Conservation (phyloP, 2,329 filamentous ascomycete species). For the Sclerotinia subarctica region DNA sequence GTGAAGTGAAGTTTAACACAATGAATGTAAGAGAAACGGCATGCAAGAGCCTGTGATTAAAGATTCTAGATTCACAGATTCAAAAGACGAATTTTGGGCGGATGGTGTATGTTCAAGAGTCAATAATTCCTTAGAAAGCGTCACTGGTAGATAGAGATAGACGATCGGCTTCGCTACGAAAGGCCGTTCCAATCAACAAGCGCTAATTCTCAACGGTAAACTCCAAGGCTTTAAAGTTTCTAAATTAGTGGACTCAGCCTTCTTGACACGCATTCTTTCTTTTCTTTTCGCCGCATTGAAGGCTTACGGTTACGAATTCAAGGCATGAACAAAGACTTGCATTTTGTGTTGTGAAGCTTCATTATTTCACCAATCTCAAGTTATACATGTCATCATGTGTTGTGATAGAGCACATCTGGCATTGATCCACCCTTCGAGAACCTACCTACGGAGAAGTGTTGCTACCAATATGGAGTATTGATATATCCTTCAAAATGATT, state of each 20-base stretch:
- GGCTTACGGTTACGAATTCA: background rate
- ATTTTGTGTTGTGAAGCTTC: background rate
- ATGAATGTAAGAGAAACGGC: background rate
- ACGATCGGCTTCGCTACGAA: conserved; percentile 15
- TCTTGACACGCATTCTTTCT: conserved; percentile 7
- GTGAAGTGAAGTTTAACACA: background rate
- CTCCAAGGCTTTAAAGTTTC: background rate
- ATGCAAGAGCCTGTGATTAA: conserved; percentile 10
- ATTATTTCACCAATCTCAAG: background rate
- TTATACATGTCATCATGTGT: conserved; percentile 7
- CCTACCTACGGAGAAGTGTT: too few relatives aligned
- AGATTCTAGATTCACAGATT: conserved; percentile 2
- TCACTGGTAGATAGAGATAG: conserved; percentile 16
- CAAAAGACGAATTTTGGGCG: background rate
- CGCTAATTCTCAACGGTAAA: conserved; percentile 15
- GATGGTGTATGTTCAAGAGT: conserved; percentile 8
- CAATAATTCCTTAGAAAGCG: conserved; percentile 17
- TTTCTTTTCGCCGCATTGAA: background rate
- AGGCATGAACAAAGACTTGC: background rate
- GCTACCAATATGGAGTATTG: background rate
- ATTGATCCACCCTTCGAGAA: background rate
- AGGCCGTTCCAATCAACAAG: conserved; percentile 11
- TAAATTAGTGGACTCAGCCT: conserved; percentile 12
- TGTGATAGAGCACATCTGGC: background rate
- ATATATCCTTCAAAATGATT: background rate